Evolutionary conservation across 2,329 filamentous ascomycete species (phyloP), one percentile per base, ranked within the genome.

Genomic region (Domatiomyces catenatus): DNA sequence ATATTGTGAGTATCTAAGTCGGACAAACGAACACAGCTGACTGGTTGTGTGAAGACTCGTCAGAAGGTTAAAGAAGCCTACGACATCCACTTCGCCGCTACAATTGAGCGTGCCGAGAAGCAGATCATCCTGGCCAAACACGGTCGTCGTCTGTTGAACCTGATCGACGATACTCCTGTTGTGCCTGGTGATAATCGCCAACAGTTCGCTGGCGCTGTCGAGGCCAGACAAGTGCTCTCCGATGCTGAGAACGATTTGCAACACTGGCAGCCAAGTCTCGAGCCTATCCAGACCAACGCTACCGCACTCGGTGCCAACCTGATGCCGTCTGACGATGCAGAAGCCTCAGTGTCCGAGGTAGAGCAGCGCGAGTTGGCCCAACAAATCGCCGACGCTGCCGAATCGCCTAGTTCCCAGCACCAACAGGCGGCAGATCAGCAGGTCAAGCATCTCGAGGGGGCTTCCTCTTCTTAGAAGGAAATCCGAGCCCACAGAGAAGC

Each of bases 41-140:
- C 42, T 45, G 50, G 3, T 24, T 24, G n/a, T 39, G 18, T 22
- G 42, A 55, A 92, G 85, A 96, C 92, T 36, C 85, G 92, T 52
- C 85, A 92, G 68, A 96, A 95, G 71, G 76, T 98, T 69, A 95
- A 94, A 71, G 86, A 95, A 68, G 86, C 92, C 20, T 96, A 90
- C 64, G 86, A 89, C 58, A 68, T 85, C 53, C 88, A 96, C 65
- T 86, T 94, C 57, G 79, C 84, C 15, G 88, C 89, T 52, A 86
- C 88, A 18, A 94, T 98, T 60, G 92, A 98, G 73, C 84, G 90
- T 28, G 88, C 88, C 20, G 92, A 96, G 73, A 96, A 96, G 72
- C 92, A 98, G 66, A 85, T 90, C 61, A 86, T 98, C 53, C 77
- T 98, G 15, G 90, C 92, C 51, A 86, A 85, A 61, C 89, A 96